Evolutionary conservation across 108 stramenopile species (phyloP), one percentile per base, ranked within the genome.

Genomic region (Pseudonitzschia pungens): DNA sequence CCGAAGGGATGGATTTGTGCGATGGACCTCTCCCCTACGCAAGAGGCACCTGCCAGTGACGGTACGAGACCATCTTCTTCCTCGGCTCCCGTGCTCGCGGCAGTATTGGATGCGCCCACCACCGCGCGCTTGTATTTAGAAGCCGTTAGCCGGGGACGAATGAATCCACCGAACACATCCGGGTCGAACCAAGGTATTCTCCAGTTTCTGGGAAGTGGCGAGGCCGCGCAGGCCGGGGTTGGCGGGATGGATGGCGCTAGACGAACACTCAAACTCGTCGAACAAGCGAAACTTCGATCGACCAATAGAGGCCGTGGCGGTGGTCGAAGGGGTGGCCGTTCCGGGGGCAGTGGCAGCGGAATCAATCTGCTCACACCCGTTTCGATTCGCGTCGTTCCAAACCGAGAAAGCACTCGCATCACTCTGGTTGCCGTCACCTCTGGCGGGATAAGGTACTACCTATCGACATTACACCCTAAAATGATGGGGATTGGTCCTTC

Each of bases 211-310:
- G 93, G 93, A 22, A 89, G 88, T 18, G 81, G 84, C 53, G 71
- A 77, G 12, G 78, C 85, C 8, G 93, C 93, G 20, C 87, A 89
- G 79, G 86, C 87, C 51, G 93, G 93, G 32, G 91, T 95, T 20
- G 93, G 93, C 27, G 91, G 93, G 24, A 95, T 95, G 93, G 90
- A 95, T 18, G 93, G 93, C 27, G 93, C 93, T 16, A 68, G 91
- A 29, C 71, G 74, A 11, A 88, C 92, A 24, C 75, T 95, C 26
- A 87, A 88, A 68, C 51, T 86, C 6, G 83, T 85, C 2, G 90
- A 91, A 50, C 41, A 64, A 27, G 85, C 81, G n/a, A 77, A 69
- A 33, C 58, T 48, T 50, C 57, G 45, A 36, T 81, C 84, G 42
- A 45, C 66, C 6, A 21, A 60, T 14, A 58, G 65, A 52, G 72